A percentile compares a stretch with the other conserved stretches of the same genome.
Evolutionary conservation across 1,139 yeast species (phyloP).

Genomic region (Candida sp.): DNA sequence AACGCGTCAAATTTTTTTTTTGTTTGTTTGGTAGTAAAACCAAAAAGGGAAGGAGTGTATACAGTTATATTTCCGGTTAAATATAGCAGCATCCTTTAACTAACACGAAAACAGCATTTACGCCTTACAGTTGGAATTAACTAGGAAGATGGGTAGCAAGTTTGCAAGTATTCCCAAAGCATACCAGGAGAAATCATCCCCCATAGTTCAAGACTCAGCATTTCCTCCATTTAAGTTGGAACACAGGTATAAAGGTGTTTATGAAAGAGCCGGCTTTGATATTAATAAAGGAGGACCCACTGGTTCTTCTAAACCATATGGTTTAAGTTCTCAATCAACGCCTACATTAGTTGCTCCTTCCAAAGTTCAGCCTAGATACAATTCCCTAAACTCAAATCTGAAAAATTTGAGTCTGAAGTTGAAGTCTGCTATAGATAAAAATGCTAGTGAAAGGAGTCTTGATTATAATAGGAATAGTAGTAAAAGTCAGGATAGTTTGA

Average conservation of each 20-base stretch:
- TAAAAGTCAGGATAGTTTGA: too few relatives aligned
- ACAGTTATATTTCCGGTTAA: neutral
- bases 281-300: conserved; percentile 20
- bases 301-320: conserved; percentile 8
- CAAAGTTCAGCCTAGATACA: conserved; percentile 6
- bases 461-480: too few relatives aligned
- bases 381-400: neutral
- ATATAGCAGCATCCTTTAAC: neutral
- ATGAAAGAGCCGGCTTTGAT: conserved; percentile 68
- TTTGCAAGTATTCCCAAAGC: conserved; percentile 21
- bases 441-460: too few relatives aligned
- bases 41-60: neutral
- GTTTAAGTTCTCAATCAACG: conserved; percentile 7
- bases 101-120: neutral
- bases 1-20: neutral
- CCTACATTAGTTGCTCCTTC: conserved; percentile 5
- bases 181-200: conserved; percentile 27
- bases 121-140: too few relatives aligned
- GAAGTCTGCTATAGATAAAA: too few relatives aligned
- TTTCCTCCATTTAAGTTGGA: conserved; percentile 61
- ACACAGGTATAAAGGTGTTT: conserved; percentile 55
- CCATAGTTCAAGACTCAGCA: conserved; percentile 38
- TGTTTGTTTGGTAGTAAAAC: neutral
- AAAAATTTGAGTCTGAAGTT: neutral
- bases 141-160: conserved; percentile 5